Evolutionary conservation across 2,329 filamentous ascomycete species (phyloP), one percentile per base, ranked within the genome.

Genomic region (Rutstroemia sp.): DNA sequence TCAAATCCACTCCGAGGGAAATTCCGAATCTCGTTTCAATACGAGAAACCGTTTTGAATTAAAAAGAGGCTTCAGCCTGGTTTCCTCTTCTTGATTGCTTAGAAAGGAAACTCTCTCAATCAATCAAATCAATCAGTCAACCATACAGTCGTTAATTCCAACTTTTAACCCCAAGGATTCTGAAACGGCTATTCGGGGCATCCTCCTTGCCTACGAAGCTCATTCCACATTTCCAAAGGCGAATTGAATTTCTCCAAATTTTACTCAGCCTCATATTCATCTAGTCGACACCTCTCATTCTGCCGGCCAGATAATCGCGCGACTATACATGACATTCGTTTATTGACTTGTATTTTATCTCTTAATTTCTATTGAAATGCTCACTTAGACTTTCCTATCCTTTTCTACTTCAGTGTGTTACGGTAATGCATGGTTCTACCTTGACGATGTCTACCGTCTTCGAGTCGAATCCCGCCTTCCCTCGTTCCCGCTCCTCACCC

Each of bases 401-500:
- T 38, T 17, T 56, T 51, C 49, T 5, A 58, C 60, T 54, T 14
- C 45, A 60, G 61, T 51, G 36, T 39, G 23, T 23, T 60, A 60
- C 63, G 60, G 62, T 57, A 36, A 68, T 68, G 64, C 61, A 63
- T 61, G 67, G 63, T 54, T 60, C 63, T 45, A 64, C 61, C 40
- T 61, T 67, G 58, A 67, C 65, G 36, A 67, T 70, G 67, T 57
- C 67, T 42, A 52, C 67, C 51, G 57, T 59, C 48, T 62, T 67
- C 57, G 60, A 67, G 44, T 54, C 61, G 46, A 66, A 61, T 48
- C 40, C 62, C 14, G 23, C 59, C 19, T 66, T 71, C 51, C 59
- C 63, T 61, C 68, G 69, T 44, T 69, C 69, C 14, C 63, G 65
- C 46, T 71, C 69, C 8, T 69, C 66, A n/a, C 62, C 68, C 8